Evolutionary conservation across 169 alveolate genomes (phyloP).

Genomic region (Cryptosporidium tyzzeri): DNA sequence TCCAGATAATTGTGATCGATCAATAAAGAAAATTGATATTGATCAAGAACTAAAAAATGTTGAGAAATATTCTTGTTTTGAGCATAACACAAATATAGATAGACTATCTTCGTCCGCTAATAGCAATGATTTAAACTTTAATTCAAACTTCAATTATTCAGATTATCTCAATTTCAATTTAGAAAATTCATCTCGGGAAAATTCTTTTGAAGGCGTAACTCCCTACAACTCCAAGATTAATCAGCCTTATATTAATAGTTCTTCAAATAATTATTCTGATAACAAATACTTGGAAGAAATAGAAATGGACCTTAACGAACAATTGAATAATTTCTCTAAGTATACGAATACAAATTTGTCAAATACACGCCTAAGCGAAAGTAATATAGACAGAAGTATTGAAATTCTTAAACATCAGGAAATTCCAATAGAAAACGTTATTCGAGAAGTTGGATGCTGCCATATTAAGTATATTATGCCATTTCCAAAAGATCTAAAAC

Average conservation of each 20-base stretch:
- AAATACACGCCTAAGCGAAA: neutral
- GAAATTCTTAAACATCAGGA: neutral
- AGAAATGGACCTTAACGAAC: conserved; percentile 37
- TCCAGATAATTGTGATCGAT: neutral
- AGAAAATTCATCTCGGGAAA: neutral
- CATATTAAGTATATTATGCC: conserved; percentile 35
- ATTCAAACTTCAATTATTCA: neutral
- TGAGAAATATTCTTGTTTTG: neutral
- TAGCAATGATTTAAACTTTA: neutral
- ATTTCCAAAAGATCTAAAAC: conserved; percentile 47
- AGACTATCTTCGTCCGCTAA: neutral
- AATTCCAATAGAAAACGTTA: conserved; percentile 12
- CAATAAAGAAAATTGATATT: neutral
- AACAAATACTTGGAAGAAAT: conserved; percentile 34
- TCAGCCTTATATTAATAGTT: neutral
- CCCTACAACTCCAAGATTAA: neutral
- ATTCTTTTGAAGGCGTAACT: neutral
- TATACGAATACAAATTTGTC: neutral
- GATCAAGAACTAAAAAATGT: neutral
- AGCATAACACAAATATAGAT: neutral
- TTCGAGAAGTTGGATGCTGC: conserved; percentile 48
- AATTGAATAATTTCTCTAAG: neutral
- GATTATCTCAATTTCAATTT: neutral
- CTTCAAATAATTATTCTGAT: neutral
- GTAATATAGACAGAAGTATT: neutral